Percentiles rank a stretch among this genome's conserved stretches.
phyloP scores from a whole-genome alignment of 2,329 filamentous ascomycete genomes.

The Leptographium lundbergii region DNA sequence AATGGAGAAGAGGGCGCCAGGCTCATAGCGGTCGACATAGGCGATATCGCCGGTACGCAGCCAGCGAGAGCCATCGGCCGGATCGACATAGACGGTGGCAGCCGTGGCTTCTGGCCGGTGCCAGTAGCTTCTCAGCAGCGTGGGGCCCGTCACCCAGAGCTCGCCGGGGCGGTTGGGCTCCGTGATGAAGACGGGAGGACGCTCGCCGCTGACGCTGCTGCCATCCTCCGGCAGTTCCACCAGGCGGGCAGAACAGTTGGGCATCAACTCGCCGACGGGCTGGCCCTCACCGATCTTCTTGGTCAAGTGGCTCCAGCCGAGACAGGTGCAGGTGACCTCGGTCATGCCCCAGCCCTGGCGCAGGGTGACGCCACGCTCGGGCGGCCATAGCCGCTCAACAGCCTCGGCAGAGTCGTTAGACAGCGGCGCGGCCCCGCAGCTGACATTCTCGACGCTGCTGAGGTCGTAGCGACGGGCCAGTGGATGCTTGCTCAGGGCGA shows the following conservation, averaged over 20 bases:
- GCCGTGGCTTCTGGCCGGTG: conserved; percentile 53
- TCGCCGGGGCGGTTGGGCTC: conserved; percentile 47
- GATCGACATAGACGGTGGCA: conserved; percentile 36
- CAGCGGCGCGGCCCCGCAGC: conserved; percentile 59
- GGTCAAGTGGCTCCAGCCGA: conserved; percentile 45
- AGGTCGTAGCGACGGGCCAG: conserved; percentile 54
- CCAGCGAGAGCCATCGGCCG: conserved; percentile 43
- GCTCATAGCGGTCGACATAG: conserved; percentile 46
- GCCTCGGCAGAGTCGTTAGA: conserved; percentile 42
- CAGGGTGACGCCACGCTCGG: conserved; percentile 19
- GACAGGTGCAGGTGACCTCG: conserved; percentile 59
- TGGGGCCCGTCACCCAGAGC: conserved; percentile 60
- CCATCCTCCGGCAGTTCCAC: conserved; percentile 38
- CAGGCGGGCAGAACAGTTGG: conserved; percentile 58
- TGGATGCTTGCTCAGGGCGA: conserved; percentile 61
- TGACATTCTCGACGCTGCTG: conserved; percentile 46
- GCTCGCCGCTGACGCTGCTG: background rate
- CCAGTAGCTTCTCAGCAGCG: conserved; percentile 69
- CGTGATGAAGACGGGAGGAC: conserved; percentile 26
- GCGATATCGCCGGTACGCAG: conserved; percentile 65
- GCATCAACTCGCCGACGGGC: conserved; percentile 52
- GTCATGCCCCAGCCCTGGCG: conserved; percentile 83
- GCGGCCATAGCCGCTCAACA: conserved; percentile 42
- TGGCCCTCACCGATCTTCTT: conserved; percentile 19
- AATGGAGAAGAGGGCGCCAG: conserved; percentile 41